Percentiles rank a stretch among this genome's conserved stretches.
Evolutionary conservation across 1,139 yeast genomes (phyloP).

Genomic region (Sugiyamaella pinicola): DNA sequence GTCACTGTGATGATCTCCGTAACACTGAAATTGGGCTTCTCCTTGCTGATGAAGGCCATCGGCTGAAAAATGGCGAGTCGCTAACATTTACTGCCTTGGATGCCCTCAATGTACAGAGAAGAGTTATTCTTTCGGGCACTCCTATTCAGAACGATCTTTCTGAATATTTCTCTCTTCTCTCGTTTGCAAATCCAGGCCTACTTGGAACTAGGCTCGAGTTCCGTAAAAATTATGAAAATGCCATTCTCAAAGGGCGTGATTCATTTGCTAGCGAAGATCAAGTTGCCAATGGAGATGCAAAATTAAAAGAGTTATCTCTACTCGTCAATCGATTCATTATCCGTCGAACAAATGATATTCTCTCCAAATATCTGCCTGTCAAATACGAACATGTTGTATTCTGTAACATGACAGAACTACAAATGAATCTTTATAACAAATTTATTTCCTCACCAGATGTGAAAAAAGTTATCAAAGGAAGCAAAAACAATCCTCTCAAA

Average conservation of each 20-base stretch:
- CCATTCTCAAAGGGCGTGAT: conserved; percentile 83
- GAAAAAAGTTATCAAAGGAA: conserved; percentile 65
- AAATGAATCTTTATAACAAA: conserved; percentile 66
- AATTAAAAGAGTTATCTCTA: conserved; percentile 68
- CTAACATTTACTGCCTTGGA: conserved; percentile 87
- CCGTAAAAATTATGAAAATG: conserved; percentile 78
- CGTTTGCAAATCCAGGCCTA: conserved; percentile 93
- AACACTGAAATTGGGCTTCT: conserved; percentile 84
- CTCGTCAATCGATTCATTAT: conserved; percentile 89
- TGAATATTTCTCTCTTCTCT: conserved; percentile 87
- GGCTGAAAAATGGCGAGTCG: conserved; percentile 93
- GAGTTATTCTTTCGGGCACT: conserved; percentile 94
- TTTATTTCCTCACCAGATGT: conserved; percentile 83
- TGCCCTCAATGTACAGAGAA: conserved; percentile 76
- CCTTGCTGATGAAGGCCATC: conserved; percentile 95
- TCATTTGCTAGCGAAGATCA: conserved; percentile 87
- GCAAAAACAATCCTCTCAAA: conserved; percentile 80
- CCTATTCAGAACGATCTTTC: conserved; percentile 97
- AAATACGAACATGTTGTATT: conserved; percentile 96
- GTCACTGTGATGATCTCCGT: conserved; percentile 77
- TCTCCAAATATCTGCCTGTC: conserved; percentile 90
- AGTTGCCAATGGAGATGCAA: conserved; percentile 67
- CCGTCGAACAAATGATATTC: conserved; percentile 91
- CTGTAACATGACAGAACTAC: conserved; percentile 81
- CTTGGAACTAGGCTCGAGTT: conserved; percentile 84